Conservation (phyloP, 495 filamentous ascomycete genomes). For the Xylaria nigripes region DNA sequence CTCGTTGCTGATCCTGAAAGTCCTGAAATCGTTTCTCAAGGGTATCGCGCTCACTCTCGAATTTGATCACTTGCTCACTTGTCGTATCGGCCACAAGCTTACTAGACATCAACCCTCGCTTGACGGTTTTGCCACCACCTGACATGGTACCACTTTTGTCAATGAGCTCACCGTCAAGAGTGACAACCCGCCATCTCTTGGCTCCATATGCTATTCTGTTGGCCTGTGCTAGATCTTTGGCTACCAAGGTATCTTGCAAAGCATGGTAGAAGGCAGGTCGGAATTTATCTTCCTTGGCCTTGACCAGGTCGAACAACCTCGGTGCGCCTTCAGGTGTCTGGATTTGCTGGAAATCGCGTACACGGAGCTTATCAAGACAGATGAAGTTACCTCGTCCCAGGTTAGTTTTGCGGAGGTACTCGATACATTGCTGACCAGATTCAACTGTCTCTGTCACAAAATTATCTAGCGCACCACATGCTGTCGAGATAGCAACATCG, state of each 20-base stretch:
- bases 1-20: constrained; percentile 71
- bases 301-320: constrained; percentile 85
- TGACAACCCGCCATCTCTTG: constrained; percentile 90
- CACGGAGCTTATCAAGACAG: constrained; percentile 76
- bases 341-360: constrained; percentile 65
- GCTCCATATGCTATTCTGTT: constrained; percentile 94
- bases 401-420: constrained; percentile 94
- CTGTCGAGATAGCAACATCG: constrained; percentile 94
- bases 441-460: constrained; percentile 94
- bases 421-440: constrained; percentile 92
- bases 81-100: constrained; percentile 78
- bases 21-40: constrained; percentile 70
- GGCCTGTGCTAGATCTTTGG: constrained; percentile 83
- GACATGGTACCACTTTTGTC: constrained; percentile 98
- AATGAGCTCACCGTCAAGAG: constrained; percentile 87
- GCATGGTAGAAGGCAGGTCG: constrained; percentile 90
- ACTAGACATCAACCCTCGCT: constrained; percentile 88
- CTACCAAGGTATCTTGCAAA: constrained; percentile 87
- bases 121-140: constrained; percentile 82
- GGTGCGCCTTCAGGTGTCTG: constrained; percentile 88
- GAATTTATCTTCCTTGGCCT: constrained; percentile 78
- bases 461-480: constrained; percentile 84
- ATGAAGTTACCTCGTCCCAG: constrained; percentile 97
- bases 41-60: constrained; percentile 78
- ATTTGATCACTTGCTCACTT: constrained; percentile 77